phyloP scores from a whole-genome alignment of 2,329 filamentous ascomycete genomes.

The Incumbomyces delicatus region DNA sequence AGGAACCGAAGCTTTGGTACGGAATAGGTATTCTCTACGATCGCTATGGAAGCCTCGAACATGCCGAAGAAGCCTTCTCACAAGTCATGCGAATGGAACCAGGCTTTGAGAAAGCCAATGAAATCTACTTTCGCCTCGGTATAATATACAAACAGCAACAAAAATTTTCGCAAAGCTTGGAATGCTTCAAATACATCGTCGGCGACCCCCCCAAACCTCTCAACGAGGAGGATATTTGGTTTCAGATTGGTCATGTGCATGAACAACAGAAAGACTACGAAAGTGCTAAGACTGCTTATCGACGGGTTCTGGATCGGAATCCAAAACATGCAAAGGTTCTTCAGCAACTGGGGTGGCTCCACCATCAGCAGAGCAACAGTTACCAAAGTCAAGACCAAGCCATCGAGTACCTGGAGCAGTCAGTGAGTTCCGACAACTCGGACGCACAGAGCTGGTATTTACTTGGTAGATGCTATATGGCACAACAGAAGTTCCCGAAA shows the following conservation, averaged over 20 bases:
- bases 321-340: constrained; percentile 96
- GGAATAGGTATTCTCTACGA: constrained; percentile 97
- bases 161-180: constrained; percentile 83
- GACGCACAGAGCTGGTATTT: constrained; percentile 99
- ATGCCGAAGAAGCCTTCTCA: constrained; percentile 95
- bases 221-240: constrained; percentile 98
- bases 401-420: constrained; percentile 95
- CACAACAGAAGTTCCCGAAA: constrained; percentile 96
- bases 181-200: constrained; percentile 99
- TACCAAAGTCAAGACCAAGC: constrained; percentile 91
- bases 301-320: constrained; percentile 84
- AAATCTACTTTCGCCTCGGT: constrained; percentile 97
- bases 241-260: constrained; percentile 97
- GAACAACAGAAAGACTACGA: constrained; percentile 99
- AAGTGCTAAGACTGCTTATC: constrained; percentile 82
- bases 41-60: constrained; percentile 88
- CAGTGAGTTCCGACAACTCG: constrained; percentile 86
- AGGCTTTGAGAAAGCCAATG: constrained; percentile 95
- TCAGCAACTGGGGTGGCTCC: constrained; percentile 93
- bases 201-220: constrained; percentile 81
- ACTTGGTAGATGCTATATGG: constrained; percentile 96
- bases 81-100: constrained; percentile 99
- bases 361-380: constrained; percentile 88
- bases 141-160: constrained; percentile 99
- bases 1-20: constrained; percentile 98